Base-by-base conservation (phyloP, 164 flowering plant genomes). In the Umbilicus rupestris region DNA sequence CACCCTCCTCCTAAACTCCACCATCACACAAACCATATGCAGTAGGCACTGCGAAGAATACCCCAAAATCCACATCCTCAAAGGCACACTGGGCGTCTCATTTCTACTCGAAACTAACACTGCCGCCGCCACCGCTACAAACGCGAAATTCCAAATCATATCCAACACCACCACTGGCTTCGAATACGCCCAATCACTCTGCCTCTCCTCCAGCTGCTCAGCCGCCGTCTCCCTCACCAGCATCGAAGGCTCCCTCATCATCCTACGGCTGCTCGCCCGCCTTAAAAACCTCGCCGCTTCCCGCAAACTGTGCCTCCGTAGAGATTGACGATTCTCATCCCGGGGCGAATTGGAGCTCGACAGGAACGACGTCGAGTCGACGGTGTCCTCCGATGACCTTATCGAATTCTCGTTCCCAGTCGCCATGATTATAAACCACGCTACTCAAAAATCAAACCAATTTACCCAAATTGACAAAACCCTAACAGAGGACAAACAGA, bases 121-220 rank as follows among this genome's bases (percentile, higher is more conserved):
- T 0, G 41, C 66, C 7, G 66, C n/a, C 12, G 85, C 74, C 0
- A 78, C 72, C 0, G 69, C 68, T 6, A 82, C 77, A 37, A 86
- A 78, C 22, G 74, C 78, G 29, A 78, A 35, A 74, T 86, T 86
- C 87, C 91, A 86, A 4, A 78, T 20, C 0, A 83, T 68, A 62
- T 84, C 91, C 2, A 86, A 76, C 0, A 75, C 64, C 9, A 86
- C 77, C 7, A 86, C 67, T 22, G 91, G 91, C 73, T 66, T 73
- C 26, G 91, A 84, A 72, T 83, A 79, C 1, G 85, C 91, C 91
- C 91, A 86, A 59, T 81, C 83, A 68, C 80, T 74, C 44, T 79
- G 90, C 1, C 86, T 73, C 74, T 82, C 86, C 72, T 84, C 88
- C 17, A 86, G 75, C 75, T 83, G 83, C 83, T 80, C 83, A 1